Evolutionary conservation across 2,329 filamentous ascomycete genomes (phyloP), one percentile per base, ranked within the genome.

Genomic region (Aspergillus pseudoviridinutans): DNA sequence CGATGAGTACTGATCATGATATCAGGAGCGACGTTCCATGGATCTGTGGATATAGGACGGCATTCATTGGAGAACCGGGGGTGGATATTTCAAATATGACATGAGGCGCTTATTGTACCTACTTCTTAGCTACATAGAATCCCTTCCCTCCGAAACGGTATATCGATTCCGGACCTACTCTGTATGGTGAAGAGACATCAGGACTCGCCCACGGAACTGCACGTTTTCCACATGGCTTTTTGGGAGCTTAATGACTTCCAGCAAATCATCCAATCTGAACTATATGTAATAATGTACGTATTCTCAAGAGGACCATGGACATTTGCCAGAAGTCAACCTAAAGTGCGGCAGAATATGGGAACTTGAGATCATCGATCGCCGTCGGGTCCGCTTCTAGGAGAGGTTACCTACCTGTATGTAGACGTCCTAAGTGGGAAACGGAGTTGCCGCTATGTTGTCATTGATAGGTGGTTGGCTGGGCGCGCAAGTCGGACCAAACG

Each of bases 391-490:
- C 9, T 22, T 44, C 7, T 22, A 22, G n/a, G 22, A 22, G n/a
- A 32, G 32, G 6, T 14, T 14, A 35, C 5, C 32, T 27, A 49
- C 22, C 47, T 49, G 20, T 10, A 49, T 25, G 47, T 35, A 35
- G 12, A 35, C 14, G 32, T 35, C 32, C 6, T 32, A 12, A 35
- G 44, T 47, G 44, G 4, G 12, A 47, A 47, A 47, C 22, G 22
- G 44, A 47, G 44, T 47, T 27, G 44, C 44, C 44, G 44, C 22
- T 22, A 22, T 47, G 44, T 44, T 20, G 41, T 14, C 24, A 47
- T 24, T 47, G 22, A 47, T 17, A 50, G 51, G 32, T 35, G 38
- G 51, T 50, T 54, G 56, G 49, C 50, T 57, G 47, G 47, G 56
- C 22, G 47, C 32, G 56, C 51, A 29, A 51, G 12, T 5, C 10